These are phyloP conservation scores for Schizochytrium sp. DNA, from an alignment of 108 stramenopile species.

Conservation along the genomic window DNA sequence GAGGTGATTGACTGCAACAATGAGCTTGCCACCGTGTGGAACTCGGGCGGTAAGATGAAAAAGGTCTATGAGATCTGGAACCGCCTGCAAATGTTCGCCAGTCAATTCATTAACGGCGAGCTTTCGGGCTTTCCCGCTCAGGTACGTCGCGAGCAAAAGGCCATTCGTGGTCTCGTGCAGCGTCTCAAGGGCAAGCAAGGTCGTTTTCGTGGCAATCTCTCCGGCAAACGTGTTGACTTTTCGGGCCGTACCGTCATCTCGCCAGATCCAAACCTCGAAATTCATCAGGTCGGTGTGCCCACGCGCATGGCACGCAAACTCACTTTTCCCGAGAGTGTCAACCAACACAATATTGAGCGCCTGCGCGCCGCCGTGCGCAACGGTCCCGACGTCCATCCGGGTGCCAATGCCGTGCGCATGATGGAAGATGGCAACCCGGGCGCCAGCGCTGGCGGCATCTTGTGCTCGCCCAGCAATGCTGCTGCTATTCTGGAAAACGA, in stretches of 20 bases:
- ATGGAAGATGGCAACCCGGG: background rate
- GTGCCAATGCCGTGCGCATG: conserved; percentile 70
- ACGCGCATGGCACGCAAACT: conserved; percentile 81
- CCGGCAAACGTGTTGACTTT: conserved; percentile 96
- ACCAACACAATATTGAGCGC: conserved; percentile 86
- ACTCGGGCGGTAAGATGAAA: conserved; percentile 70
- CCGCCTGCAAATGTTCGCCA: conserved; percentile 85
- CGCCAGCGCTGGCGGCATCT: background rate
- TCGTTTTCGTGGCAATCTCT: conserved; percentile 91
- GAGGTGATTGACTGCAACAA: conserved; percentile 93
- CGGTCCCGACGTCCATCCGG: conserved; percentile 88
- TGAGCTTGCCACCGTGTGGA: conserved; percentile 72
- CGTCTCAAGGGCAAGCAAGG: conserved; percentile 91
- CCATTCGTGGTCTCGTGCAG: conserved; percentile 91
- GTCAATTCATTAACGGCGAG: conserved; percentile 92
- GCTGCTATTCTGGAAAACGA: background rate
- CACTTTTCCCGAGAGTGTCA: conserved; percentile 92
- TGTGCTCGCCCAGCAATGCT: background rate
- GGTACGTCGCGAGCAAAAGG: conserved; percentile 48
- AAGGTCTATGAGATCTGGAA: conserved; percentile 96
- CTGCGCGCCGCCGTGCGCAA: conserved; percentile 70
- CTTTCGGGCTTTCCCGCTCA: conserved; percentile 64
- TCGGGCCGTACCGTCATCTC: conserved; percentile 94
- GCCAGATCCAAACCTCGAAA: conserved; percentile 86
- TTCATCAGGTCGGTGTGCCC: conserved; percentile 96